These are phyloP conservation scores for Cutaneotrichosporon daszewskae DNA, from an alignment of 1,284 basidiomycete genomes.

Conservation along the genomic window DNA sequence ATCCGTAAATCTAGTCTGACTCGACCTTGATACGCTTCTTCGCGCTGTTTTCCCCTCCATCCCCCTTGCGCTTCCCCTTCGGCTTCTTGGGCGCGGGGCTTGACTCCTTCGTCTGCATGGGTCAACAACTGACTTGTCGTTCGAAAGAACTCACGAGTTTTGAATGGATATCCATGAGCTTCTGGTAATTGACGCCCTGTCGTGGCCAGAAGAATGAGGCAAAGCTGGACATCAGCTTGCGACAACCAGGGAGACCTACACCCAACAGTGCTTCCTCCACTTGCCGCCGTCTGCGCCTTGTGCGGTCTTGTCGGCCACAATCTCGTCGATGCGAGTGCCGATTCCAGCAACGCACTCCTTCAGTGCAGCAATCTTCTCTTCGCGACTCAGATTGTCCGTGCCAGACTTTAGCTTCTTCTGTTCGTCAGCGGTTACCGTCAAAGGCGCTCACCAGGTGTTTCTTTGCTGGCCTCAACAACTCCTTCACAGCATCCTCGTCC, in stretches of 20 bases:
- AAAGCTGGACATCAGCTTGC: conserved; percentile 54
- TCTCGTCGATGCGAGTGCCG: conserved; percentile 81
- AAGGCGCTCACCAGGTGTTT: conserved; percentile 70
- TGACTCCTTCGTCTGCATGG: conserved; percentile 20
- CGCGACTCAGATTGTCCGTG: conserved; percentile 83
- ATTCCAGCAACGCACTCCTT: conserved; percentile 94
- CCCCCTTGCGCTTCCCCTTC: conserved; percentile 29
- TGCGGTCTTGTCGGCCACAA: conserved; percentile 69
- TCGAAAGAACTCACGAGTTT: conserved; percentile 68
- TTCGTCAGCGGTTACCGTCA: background rate
- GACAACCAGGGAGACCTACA: conserved; percentile 55
- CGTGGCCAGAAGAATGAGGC: conserved; percentile 96
- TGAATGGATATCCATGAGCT: conserved; percentile 85
- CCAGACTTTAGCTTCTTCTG: conserved; percentile 91
- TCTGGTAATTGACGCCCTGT: conserved; percentile 77
- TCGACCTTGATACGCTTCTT: conserved; percentile 32
- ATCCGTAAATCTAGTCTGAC: background rate
- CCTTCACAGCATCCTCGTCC: conserved; percentile 93
- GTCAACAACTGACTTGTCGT: background rate
- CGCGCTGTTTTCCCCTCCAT: conserved; percentile 17
- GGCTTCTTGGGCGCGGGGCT: conserved; percentile 17
- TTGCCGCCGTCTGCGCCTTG: conserved; percentile 71
- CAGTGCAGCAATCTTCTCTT: conserved; percentile 90
- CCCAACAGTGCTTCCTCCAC: conserved; percentile 93
- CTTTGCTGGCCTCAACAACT: conserved; percentile 92